Evolutionary conservation across 129 eudicot species (phyloP).

Genomic region (Mikania micrantha): DNA sequence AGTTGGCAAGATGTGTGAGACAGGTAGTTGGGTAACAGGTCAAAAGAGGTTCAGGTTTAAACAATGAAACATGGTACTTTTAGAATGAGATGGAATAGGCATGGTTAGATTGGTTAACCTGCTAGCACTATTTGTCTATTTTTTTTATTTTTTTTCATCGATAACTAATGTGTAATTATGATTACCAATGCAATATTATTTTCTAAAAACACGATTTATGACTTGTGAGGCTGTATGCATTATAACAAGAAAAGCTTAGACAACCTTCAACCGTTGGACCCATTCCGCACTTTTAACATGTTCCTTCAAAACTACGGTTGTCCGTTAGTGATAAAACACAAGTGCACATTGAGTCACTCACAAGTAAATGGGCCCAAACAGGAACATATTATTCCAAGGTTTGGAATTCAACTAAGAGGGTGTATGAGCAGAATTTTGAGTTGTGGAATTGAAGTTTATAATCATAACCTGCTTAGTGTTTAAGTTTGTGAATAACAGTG

Average conservation of each 20-base stretch:
- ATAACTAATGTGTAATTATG: neutral
- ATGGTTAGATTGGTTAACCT: neutral
- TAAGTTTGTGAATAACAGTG: neutral
- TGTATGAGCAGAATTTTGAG: neutral
- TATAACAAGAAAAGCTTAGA: neutral
- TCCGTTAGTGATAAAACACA: neutral
- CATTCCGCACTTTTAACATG: neutral
- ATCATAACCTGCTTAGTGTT: neutral
- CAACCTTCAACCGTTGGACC: neutral
- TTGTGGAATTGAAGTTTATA: neutral
- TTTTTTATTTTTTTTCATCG: neutral
- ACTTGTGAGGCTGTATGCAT: neutral
- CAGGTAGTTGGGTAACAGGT: neutral
- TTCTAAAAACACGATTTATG: neutral
- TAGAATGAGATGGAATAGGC: neutral
- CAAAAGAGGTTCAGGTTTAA: neutral
- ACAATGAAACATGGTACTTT: neutral
- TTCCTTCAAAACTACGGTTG: neutral
- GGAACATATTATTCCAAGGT: neutral
- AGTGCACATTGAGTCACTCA: neutral
- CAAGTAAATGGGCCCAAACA: neutral
- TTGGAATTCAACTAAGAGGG: neutral
- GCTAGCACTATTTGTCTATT: neutral
- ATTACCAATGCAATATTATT: neutral
- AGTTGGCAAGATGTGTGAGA: neutral